Evolutionary conservation across 2,329 filamentous ascomycete genomes (phyloP).

Genomic region (Penicillium thymicola): DNA sequence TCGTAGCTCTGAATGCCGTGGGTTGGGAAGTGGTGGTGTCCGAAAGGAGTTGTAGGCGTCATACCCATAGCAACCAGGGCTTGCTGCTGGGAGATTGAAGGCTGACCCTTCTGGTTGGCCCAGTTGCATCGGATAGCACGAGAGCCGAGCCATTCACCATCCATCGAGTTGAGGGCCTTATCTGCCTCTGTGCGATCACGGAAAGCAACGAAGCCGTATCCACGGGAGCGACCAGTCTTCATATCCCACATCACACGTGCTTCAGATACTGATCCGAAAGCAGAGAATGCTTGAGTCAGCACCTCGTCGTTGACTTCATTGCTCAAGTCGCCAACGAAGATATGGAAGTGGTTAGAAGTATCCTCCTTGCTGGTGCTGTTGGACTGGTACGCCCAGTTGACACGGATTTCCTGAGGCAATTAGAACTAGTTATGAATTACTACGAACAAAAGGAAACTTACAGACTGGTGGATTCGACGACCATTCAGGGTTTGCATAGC

Average conservation of each 20-base stretch:
- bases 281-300: conserved; percentile 87
- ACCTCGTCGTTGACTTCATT: conserved; percentile 99
- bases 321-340: conserved; percentile 95
- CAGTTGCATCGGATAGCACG: conserved; percentile 99
- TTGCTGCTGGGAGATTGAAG: conserved; percentile 95
- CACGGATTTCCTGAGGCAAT: conserved; percentile 77
- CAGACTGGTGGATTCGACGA: conserved; percentile 89
- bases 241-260: conserved; percentile 99
- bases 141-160: conserved; percentile 97
- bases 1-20: conserved; percentile 97
- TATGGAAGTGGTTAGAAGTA: conserved; percentile 97
- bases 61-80: conserved; percentile 97
- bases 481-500: conserved; percentile 97
- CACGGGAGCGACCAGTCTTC: conserved; percentile 97
- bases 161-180: conserved; percentile 95
- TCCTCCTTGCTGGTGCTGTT: conserved; percentile 94
- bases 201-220: conserved; percentile 97
- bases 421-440: neutral
- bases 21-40: conserved; percentile 95
- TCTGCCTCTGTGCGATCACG: conserved; percentile 90
- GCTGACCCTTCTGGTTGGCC: conserved; percentile 99
- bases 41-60: conserved; percentile 93
- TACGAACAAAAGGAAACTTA: conserved; percentile 35
- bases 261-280: conserved; percentile 93
- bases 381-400: conserved; percentile 99